A percentile compares a stretch with the other conserved stretches of the same genome.
Evolutionary conservation across 176 grass and related monocot species (phyloP).

Genomic region (Luzula sylvatica): DNA sequence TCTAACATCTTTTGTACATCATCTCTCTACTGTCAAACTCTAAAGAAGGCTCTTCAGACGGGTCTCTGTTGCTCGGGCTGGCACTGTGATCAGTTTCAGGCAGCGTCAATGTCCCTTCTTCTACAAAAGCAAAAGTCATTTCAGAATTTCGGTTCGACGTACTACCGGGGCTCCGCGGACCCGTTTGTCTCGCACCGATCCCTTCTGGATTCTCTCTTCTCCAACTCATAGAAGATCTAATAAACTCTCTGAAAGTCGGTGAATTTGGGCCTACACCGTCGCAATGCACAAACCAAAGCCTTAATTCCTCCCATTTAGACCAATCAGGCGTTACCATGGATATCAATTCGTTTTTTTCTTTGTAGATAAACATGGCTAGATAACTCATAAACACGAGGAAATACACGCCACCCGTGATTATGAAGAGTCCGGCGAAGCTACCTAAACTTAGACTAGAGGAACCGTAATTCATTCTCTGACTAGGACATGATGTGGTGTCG

Average conservation of each 20-base stretch:
- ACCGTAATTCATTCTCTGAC: background rate
- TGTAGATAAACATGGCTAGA: background rate
- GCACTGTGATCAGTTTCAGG: background rate
- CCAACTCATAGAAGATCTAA: background rate
- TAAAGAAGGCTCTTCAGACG: background rate
- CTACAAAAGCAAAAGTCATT: background rate
- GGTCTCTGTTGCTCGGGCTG: background rate
- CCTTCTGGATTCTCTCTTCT: background rate
- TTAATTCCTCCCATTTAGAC: background rate
- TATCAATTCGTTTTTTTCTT: background rate
- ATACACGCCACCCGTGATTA: slow-evolving; percentile 29
- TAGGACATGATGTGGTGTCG: background rate
- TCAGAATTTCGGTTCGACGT: background rate
- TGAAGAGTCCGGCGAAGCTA: slow-evolving; percentile 44
- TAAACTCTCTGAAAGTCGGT: background rate
- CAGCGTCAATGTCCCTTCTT: background rate
- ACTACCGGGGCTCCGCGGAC: background rate
- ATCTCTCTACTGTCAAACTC: background rate
- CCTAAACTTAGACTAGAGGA: slow-evolving; percentile 22
- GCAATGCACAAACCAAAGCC: background rate
- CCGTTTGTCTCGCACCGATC: background rate
- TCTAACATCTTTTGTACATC: background rate
- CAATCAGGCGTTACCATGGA: background rate
- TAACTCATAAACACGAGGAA: slow-evolving; percentile 16
- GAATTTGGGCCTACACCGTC: background rate